Percentiles rank a stretch among this genome's conserved stretches.
Conservation (phyloP, 2,329 filamentous ascomycete genomes). For the Boeremia exigua region DNA sequence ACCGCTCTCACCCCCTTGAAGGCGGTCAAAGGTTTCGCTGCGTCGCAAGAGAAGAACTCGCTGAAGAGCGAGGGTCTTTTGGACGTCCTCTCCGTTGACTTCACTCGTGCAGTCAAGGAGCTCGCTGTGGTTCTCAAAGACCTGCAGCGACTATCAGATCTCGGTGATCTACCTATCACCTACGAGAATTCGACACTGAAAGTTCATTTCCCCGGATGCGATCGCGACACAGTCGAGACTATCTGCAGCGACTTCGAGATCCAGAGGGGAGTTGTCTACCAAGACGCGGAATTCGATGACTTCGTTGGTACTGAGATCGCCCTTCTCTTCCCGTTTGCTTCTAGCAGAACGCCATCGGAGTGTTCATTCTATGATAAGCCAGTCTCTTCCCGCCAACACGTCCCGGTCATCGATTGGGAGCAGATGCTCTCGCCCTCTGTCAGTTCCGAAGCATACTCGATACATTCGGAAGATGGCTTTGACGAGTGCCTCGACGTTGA, state of each 20-base stretch:
- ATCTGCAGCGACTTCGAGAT: constrained; percentile 90
- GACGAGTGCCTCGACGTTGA: constrained; percentile 51
- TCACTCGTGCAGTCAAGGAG: constrained; percentile 84
- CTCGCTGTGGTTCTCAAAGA: constrained; percentile 80
- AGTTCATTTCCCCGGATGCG: constrained; percentile 89
- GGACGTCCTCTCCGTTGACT: constrained; percentile 84
- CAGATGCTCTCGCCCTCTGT: constrained; percentile 61
- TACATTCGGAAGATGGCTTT: constrained; percentile 45
- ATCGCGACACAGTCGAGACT: constrained; percentile 78
- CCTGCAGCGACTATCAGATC: constrained; percentile 73
- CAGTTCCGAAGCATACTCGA: constrained; percentile 47
- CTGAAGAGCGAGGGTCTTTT: constrained; percentile 85
- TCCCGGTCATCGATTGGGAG: constrained; percentile 58
- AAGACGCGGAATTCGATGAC: constrained; percentile 78
- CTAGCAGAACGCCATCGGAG: constrained; percentile 60
- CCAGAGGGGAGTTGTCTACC: constrained; percentile 75
- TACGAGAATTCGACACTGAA: constrained; percentile 74
- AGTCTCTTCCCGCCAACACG: constrained; percentile 42
- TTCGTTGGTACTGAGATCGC: constrained; percentile 74
- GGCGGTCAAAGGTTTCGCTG: constrained; percentile 61
- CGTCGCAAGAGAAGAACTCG: constrained; percentile 57
- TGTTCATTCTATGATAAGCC: constrained; percentile 54
- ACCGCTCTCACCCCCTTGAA: constrained; percentile 81
- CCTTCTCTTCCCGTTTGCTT: constrained; percentile 85
- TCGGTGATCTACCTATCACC: constrained; percentile 84